A percentile compares a stretch with the other conserved stretches of the same genome.
Evolutionary conservation across 345 rosid species (phyloP).

Genomic region (Capsella bursapastoris): DNA sequence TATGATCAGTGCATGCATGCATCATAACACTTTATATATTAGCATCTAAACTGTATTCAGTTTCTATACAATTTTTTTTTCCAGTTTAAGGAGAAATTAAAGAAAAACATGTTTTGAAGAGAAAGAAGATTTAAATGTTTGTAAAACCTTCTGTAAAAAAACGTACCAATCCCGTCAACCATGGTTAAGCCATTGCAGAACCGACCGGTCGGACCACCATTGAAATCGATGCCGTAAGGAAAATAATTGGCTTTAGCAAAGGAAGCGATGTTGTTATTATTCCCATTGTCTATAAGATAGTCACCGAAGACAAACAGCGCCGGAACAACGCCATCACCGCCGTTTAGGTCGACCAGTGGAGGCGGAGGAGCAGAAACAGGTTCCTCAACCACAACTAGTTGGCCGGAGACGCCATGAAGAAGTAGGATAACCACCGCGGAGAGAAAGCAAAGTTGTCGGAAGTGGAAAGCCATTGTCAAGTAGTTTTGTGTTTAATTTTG

Average conservation of each 20-base stretch:
- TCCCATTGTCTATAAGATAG: conserved; percentile 92
- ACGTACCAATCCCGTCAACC: conserved; percentile 84
- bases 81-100: background rate
- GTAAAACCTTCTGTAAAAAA: conserved; percentile 1
- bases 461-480: conserved; percentile 33
- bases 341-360: conserved; percentile 30
- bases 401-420: conserved; percentile 29
- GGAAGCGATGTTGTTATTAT: conserved; percentile 82
- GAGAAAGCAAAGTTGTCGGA: conserved; percentile 11
- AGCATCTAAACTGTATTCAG: background rate
- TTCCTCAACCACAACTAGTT: conserved; percentile 35
- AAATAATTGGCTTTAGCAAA: conserved; percentile 92
- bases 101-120: background rate
- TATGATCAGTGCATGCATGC: conserved; percentile 39
- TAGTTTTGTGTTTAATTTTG: conserved; percentile 5
- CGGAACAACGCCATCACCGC: conserved; percentile 57
- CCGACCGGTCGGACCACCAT: conserved; percentile 95
- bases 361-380: conserved; percentile 37
- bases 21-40: background rate
- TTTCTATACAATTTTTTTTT: background rate
- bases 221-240: conserved; percentile 96
- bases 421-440: background rate
- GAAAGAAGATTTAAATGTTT: background rate
- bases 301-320: conserved; percentile 95
- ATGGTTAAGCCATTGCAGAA: conserved; percentile 95